These are phyloP conservation scores for Colletotrichum tamarilloi DNA, from an alignment of 2,329 filamentous ascomycete species.

Conservation along the genomic window DNA sequence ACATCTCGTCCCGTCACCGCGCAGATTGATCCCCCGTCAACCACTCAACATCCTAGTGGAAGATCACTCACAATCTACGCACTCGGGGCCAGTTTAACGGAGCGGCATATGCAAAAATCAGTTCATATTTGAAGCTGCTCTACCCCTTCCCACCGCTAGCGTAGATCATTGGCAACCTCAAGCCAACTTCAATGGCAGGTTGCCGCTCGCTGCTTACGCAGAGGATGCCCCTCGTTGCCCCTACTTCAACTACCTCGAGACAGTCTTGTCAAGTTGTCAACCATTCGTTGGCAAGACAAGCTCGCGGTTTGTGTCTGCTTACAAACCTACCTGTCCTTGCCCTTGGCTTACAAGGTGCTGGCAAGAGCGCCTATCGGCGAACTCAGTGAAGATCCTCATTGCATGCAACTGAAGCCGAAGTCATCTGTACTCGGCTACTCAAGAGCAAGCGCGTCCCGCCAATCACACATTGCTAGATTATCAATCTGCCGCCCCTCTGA, in stretches of 20 bases:
- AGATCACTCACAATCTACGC: slow-evolving; percentile 26
- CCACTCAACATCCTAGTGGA: slow-evolving; percentile 10
- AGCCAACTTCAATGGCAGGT: neutral
- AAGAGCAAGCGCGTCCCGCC: neutral
- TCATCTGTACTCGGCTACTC: neutral
- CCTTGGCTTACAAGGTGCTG: neutral
- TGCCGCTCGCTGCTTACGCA: neutral
- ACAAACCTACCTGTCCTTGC: neutral
- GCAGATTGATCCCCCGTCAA: slow-evolving; percentile 15
- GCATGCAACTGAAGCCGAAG: slow-evolving; percentile 24
- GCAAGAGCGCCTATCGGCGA: neutral
- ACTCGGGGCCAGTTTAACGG: neutral
- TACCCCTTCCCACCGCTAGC: slow-evolving; percentile 12
- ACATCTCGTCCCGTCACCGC: slow-evolving; percentile 9
- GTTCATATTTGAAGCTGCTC: slow-evolving; percentile 31
- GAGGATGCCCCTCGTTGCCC: neutral
- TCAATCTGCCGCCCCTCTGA: neutral
- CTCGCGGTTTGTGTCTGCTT: neutral
- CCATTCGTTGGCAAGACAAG: neutral
- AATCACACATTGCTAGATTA: slow-evolving; percentile 1
- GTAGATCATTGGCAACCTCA: slow-evolving; percentile 10
- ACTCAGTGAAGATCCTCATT: neutral
- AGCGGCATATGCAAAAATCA: slow-evolving; percentile 30
- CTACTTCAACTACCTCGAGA: slow-evolving; percentile 7
- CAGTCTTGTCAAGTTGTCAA: neutral